A percentile compares a stretch with the other conserved stretches of the same genome.
Conservation (phyloP, 2,329 filamentous ascomycete genomes). For the Aureobasidium sp. region DNA sequence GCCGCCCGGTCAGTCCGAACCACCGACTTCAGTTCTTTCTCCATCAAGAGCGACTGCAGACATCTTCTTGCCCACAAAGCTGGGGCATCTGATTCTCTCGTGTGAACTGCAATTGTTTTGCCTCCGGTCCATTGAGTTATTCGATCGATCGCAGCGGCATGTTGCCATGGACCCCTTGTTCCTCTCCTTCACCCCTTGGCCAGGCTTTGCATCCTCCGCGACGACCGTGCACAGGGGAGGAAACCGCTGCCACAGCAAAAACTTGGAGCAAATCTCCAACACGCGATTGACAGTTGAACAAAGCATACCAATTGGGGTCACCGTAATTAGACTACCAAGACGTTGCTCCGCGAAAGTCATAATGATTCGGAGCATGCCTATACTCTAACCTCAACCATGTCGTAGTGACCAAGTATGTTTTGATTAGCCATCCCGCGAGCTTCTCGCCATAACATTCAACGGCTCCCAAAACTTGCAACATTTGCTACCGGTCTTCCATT, state of each 20-base stretch:
- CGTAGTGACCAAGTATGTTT: background rate
- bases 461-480: background rate
- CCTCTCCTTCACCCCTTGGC: background rate
- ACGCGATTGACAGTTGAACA: background rate
- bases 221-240: slow-evolving; percentile 6
- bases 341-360: background rate
- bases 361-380: background rate
- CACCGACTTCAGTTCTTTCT: background rate
- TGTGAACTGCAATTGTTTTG: background rate
- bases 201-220: slow-evolving; percentile 6
- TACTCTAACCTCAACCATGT: background rate
- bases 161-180: slow-evolving; percentile 7
- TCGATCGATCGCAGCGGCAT: slow-evolving; percentile 4
- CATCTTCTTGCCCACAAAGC: background rate
- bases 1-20: background rate
- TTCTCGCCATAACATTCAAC: background rate
- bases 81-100: background rate
- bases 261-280: background rate
- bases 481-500: background rate
- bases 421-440: background rate
- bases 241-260: background rate
- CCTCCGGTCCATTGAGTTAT: background rate
- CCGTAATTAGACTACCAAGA: background rate
- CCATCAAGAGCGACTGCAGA: background rate
- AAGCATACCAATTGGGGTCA: background rate